Evolutionary conservation across 805 yeast species (phyloP).

Genomic region (Hemisphaericaspora nanyangensis): DNA sequence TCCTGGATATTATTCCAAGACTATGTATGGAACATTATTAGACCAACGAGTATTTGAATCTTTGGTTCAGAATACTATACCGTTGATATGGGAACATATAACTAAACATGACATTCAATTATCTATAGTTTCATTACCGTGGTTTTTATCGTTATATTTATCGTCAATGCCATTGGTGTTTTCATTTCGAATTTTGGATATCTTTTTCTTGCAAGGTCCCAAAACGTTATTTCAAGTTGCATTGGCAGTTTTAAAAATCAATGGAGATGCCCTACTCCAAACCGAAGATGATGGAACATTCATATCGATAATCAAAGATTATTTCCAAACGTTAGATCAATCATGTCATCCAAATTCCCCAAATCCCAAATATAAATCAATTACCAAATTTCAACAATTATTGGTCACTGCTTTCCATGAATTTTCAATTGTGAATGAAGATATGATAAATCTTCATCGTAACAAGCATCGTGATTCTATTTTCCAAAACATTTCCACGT

Average conservation of each 20-base stretch:
- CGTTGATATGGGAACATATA: constrained; percentile 81
- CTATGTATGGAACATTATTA: constrained; percentile 94
- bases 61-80: constrained; percentile 85
- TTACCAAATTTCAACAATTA: constrained; percentile 85
- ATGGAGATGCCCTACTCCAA: constrained; percentile 76
- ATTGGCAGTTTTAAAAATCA: constrained; percentile 80
- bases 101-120: constrained; percentile 78
- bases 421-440: constrained; percentile 76
- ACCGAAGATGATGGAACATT: constrained; percentile 92
- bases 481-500: constrained; percentile 79
- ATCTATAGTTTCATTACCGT: constrained; percentile 89
- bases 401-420: constrained; percentile 91
- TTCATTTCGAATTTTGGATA: constrained; percentile 89
- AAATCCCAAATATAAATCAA: constrained; percentile 57
- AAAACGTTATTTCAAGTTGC: constrained; percentile 89
- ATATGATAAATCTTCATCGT: constrained; percentile 64
- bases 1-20: constrained; percentile 94
- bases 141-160: constrained; percentile 89
- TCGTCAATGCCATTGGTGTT: constrained; percentile 92
- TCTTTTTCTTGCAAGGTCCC: constrained; percentile 86
- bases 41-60: constrained; percentile 94
- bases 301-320: constrained; percentile 77
- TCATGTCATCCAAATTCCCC: constrained; percentile 72
- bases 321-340: constrained; percentile 72
- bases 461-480: constrained; percentile 70